Base-by-base conservation (phyloP, 768 basidiomycete species). In the Holtermannia corniformis region DNA sequence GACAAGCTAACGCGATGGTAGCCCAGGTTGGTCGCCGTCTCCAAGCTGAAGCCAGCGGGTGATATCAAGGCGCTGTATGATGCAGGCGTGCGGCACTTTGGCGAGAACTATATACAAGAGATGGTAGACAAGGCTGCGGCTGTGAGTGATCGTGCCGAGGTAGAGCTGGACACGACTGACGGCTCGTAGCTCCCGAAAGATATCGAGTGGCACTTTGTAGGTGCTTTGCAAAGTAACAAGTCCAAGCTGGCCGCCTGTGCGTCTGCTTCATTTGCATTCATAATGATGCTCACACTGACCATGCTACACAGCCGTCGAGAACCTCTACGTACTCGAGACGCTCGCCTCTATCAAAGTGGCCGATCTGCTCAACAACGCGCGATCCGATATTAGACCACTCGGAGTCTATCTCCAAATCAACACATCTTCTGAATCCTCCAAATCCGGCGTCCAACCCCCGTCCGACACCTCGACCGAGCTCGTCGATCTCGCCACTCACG, bases 151-250 rank as follows among this genome's bases (percentile, higher is more conserved):
- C n/a, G n/a, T n/a, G n/a, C n/a, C n/a, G n/a, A n/a, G n/a, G n/a
- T n/a, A n/a, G n/a, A 16, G 46, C 19, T 5, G 44, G 14, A 4
- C 44, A 20, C 19, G 19, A 4, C 16, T 22, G 26, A 13, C n/a
- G n/a, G n/a, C n/a, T n/a, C n/a, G 66, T 7, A 93, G 90, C 80
- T 97, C n/a, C 88, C 93, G 0, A 56, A 61, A 21, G 85, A 87
- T 58, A 89, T 97, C 60, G 79, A 84, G 56, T 97, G 93, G 93
- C 93, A 97, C 74, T 97, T 93, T 70, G 93, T 97, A 60, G 93
- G 93, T 5, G 81, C 84, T 2, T 74, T 96, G 19, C 91, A 97
- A 68, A 87, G 86, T 12, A 96, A 96, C 73, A 96, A 97, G 72
- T 82, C 84, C 25, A 96, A 92, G 73, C 75, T 76, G n/a, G 79